Conservation (phyloP, 2,329 filamentous ascomycete species). For the Penicillium sp. region DNA sequence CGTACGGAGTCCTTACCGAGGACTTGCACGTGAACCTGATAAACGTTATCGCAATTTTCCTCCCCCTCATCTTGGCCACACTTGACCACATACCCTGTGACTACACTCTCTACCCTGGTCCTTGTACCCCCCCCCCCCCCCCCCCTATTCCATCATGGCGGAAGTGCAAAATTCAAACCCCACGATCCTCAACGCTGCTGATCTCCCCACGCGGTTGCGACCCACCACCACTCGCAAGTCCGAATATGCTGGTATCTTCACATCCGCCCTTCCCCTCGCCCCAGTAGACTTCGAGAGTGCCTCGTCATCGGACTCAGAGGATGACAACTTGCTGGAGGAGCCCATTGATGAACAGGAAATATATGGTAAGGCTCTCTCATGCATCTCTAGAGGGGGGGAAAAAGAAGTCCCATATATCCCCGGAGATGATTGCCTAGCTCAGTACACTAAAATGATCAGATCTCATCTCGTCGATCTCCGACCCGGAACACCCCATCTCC, state of each 20-base stretch:
- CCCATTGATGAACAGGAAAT: constrained; percentile 97
- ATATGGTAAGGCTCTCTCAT: constrained; percentile 62
- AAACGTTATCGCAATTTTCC: constrained; percentile 7
- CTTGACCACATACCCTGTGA: neutral
- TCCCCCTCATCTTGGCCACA: neutral
- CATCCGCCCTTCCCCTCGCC: constrained; percentile 50
- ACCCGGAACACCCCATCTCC: constrained; percentile 93
- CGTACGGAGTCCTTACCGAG: neutral
- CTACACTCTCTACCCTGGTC: neutral
- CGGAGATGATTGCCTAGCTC: neutral
- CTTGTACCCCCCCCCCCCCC: too few species aligned
- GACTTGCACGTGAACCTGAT: constrained; percentile 1
- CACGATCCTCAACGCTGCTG: constrained; percentile 81
- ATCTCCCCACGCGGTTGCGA: constrained; percentile 75
- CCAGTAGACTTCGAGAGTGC: constrained; percentile 45
- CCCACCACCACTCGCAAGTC: constrained; percentile 43
- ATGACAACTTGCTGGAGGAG: constrained; percentile 66
- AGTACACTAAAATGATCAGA: constrained; percentile 53
- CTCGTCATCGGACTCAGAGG: constrained; percentile 40
- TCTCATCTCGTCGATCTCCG: constrained; percentile 89
- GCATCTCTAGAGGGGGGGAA: neutral
- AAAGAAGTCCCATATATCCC: neutral
- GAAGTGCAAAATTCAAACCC: constrained; percentile 68
- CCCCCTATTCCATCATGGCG: constrained; percentile 25
- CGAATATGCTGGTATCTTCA: constrained; percentile 50